Evolutionary conservation across 768 basidiomycete species (phyloP), one percentile per base, ranked within the genome.

Genomic region (Leccinellum albellum): DNA sequence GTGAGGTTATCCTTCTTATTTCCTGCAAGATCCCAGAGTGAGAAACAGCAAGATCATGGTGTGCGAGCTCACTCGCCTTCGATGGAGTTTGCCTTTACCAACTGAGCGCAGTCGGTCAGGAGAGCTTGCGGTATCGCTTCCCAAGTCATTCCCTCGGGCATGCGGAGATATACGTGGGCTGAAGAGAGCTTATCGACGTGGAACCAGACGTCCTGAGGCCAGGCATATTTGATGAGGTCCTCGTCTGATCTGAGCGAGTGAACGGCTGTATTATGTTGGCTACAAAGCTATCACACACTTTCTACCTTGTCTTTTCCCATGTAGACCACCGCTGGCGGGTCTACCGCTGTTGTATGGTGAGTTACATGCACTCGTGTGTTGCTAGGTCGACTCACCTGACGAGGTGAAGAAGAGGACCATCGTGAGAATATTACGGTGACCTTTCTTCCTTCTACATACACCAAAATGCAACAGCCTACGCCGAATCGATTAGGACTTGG

Each of bases 261-360:
- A 71, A 48, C 15, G 49, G 55, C 54, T 54, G 55, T 9, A 28
- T 26, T 21, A 49, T 6, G 46, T 32, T n/a, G 17, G 23, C 7
- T n/a, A 32, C 20, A 35, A 48, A n/a, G 37, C 21, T 2, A 21
- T 17, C 13, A 77, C 88, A 67, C 65, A 94, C 91, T 94, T 77
- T 97, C 92, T 58, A 94, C 88, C 76, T 99, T 98, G 81, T 99
- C 96, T 69, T 85, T 86, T 28, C 96, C 94, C 94, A 98, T 97
- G 73, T 96, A 98, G 55, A 98, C 76, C 26, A 75, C 82, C 8
- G 79, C 85, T 1, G 89, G 76, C 2, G 92, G 91, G 46, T 82
- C 70, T 15, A 78, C 73, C 47, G 75, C 89, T 91, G 60, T 3
- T 2, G 28, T 2, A 1, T 4, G 23, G 29, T 58, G 23, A 62